Percentiles rank a stretch among this genome's conserved stretches.
phyloP scores from a whole-genome alignment of 2,329 filamentous ascomycete species.

The Didymella lethalis region DNA sequence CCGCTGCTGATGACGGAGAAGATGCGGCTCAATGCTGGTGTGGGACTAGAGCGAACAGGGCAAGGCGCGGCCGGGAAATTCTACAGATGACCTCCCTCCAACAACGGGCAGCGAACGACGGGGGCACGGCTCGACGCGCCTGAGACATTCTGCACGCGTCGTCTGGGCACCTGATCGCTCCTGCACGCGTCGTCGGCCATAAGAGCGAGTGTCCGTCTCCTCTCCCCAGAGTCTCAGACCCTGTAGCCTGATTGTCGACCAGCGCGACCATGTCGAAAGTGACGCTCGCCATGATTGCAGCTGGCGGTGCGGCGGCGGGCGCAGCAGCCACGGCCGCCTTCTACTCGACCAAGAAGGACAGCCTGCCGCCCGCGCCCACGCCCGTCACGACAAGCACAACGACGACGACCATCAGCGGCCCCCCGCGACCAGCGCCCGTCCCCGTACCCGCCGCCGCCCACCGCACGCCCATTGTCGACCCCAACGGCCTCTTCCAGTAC shows the following conservation, averaged over 20 bases:
- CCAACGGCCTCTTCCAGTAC: slow-evolving; percentile 62
- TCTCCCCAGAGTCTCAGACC: too few relatives aligned
- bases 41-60: slow-evolving; percentile 15
- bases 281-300: slow-evolving; percentile 59
- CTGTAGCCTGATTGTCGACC: too few relatives aligned
- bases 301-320: slow-evolving; percentile 57
- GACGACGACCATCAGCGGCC: slow-evolving; percentile 44
- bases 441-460: slow-evolving; percentile 33
- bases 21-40: slow-evolving; percentile 13
- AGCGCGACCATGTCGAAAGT: slow-evolving; percentile 57
- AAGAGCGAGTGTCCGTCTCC: slow-evolving; percentile 18
- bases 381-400: slow-evolving; percentile 49
- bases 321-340: slow-evolving; percentile 59
- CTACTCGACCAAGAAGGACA: slow-evolving; percentile 49
- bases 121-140: slow-evolving; percentile 45
- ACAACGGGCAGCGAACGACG: slow-evolving; percentile 17
- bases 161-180: slow-evolving; percentile 39
- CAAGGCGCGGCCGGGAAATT: slow-evolving; percentile 14
- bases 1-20: slow-evolving; percentile 7
- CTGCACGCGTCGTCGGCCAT: slow-evolving; percentile 19
- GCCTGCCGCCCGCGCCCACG: slow-evolving; percentile 33
- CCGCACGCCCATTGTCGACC: slow-evolving; percentile 54
- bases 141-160: slow-evolving; percentile 49
- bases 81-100: slow-evolving; percentile 17
- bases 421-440: slow-evolving; percentile 36